A percentile compares a stretch with the other conserved stretches of the same genome.
phyloP scores from a whole-genome alignment of 2,329 filamentous ascomycete species.

The Aspergillus sp. region DNA sequence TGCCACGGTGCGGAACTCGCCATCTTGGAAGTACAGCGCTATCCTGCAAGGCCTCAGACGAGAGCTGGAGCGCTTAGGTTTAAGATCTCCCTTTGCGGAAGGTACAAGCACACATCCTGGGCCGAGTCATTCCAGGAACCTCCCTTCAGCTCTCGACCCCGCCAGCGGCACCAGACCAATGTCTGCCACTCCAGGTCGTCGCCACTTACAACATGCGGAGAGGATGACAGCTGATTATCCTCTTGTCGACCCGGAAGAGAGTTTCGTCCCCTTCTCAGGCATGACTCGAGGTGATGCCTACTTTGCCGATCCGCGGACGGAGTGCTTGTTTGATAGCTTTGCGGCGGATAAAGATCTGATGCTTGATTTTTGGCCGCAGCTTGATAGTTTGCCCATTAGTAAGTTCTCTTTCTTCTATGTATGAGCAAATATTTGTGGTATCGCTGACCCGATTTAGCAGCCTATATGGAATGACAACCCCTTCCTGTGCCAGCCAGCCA shows the following conservation, averaged over 20 bases:
- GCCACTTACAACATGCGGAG: background rate
- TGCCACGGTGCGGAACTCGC: slow-evolving; percentile 20
- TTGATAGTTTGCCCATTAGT: slow-evolving; percentile 29
- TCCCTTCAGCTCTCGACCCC: background rate
- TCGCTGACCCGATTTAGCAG: background rate
- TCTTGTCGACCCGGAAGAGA: background rate
- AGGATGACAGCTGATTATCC: background rate
- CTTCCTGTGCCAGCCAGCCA: too few species aligned
- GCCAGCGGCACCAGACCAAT: background rate
- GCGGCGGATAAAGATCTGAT: slow-evolving; percentile 20
- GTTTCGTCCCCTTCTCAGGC: background rate
- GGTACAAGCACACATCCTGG: background rate
- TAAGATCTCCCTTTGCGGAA: background rate
- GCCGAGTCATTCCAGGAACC: background rate
- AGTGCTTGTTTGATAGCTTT: slow-evolving; percentile 21
- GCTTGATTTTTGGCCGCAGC: slow-evolving; percentile 28
- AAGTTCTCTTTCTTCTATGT: background rate
- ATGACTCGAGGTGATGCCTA: background rate
- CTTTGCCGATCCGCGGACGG: slow-evolving; percentile 16
- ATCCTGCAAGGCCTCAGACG: slow-evolving; percentile 20
- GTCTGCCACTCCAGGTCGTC: background rate
- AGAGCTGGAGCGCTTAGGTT: slow-evolving; percentile 14
- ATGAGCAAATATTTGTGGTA: too few species aligned
- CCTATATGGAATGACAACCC: background rate
- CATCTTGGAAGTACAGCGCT: slow-evolving; percentile 21